Percentiles rank a stretch among this genome's conserved stretches.
Evolutionary conservation across 495 filamentous ascomycete genomes (phyloP).

Genomic region (Neohortaea acidophila): DNA sequence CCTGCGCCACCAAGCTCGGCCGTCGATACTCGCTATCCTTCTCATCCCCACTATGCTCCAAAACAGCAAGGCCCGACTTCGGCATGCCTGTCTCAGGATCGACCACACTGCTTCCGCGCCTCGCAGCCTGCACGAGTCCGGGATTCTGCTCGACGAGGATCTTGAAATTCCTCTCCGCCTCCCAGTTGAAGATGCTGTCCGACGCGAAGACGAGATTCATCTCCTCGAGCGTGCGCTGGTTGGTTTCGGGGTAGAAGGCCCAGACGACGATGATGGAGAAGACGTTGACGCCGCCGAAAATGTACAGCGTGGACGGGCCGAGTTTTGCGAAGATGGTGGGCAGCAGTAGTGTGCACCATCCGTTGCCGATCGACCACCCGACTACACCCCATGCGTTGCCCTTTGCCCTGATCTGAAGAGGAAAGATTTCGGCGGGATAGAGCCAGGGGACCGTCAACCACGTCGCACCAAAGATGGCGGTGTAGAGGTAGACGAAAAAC

Average conservation of each 20-base stretch:
- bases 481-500: constrained; percentile 56
- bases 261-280: constrained; percentile 22
- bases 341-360: constrained; percentile 20
- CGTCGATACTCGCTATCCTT: no score
- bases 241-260: constrained; percentile 31
- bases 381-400: constrained; percentile 65
- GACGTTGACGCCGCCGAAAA: constrained; percentile 29
- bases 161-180: constrained; percentile 22
- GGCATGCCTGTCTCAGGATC: constrained; percentile 7
- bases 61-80: no score
- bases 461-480: constrained; percentile 52
- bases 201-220: constrained; percentile 31
- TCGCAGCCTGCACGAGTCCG: constrained; percentile 1
- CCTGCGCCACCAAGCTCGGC: no score
- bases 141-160: constrained; percentile 8
- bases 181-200: constrained; percentile 22
- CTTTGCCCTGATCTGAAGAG: constrained; percentile 48
- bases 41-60: no score
- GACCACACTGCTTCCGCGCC: constrained; percentile 23
- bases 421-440: constrained; percentile 48
- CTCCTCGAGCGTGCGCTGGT: constrained; percentile 29
- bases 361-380: constrained; percentile 45
- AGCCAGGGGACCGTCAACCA: constrained; percentile 61
- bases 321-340: constrained; percentile 25
- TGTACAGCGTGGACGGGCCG: constrained; percentile 25